Evolutionary conservation across 2,329 filamentous ascomycete genomes (phyloP).

Genomic region (Xylariaceae sp.): DNA sequence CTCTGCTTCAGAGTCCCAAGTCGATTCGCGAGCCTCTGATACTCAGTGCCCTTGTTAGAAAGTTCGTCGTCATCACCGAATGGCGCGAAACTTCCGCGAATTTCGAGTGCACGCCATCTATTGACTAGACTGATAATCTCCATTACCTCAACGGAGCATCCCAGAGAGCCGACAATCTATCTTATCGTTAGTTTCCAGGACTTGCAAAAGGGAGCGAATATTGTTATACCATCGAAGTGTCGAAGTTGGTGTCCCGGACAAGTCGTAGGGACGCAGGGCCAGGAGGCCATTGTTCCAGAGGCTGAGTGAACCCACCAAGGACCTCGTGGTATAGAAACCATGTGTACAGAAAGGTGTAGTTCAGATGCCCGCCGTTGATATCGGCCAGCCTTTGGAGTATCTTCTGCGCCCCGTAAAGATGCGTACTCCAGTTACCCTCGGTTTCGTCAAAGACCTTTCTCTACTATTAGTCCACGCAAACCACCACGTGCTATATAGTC

Average conservation of each 20-base stretch:
- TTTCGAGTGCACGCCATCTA: constrained; percentile 29
- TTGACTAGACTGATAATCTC: constrained; percentile 41
- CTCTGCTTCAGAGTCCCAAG: constrained; percentile 28
- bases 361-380: constrained; percentile 27
- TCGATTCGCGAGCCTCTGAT: constrained; percentile 25
- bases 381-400: constrained; percentile 31
- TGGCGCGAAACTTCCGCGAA: constrained; percentile 27
- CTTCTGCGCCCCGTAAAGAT: constrained; percentile 40
- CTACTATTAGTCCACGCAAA: neutral
- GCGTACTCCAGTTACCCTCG: constrained; percentile 42
- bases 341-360: constrained; percentile 38
- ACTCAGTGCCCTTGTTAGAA: constrained; percentile 28
- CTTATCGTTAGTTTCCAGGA: constrained; percentile 5
- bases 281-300: constrained; percentile 25
- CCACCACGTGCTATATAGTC: neutral
- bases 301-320: constrained; percentile 40
- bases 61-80: constrained; percentile 27
- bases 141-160: constrained; percentile 44
- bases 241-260: constrained; percentile 29
- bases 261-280: constrained; percentile 29
- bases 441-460: constrained; percentile 43
- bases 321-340: constrained; percentile 47
- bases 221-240: constrained; percentile 30
- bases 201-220: neutral
- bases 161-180: constrained; percentile 44